Base-by-base conservation (phyloP, 768 basidiomycete genomes). In the Amanita thiersii region DNA sequence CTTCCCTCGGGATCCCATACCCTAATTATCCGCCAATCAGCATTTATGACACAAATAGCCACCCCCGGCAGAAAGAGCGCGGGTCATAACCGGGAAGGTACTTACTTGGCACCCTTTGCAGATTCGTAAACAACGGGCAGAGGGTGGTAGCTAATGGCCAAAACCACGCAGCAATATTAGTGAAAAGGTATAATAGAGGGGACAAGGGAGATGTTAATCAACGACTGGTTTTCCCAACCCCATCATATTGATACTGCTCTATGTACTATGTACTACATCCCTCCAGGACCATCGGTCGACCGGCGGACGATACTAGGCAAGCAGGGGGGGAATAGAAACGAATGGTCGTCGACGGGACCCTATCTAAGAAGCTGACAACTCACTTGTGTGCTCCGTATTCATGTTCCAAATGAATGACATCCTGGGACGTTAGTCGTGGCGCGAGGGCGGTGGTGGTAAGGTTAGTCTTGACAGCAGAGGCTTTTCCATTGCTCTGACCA, bases 1-100 rank as follows among this genome's bases (percentile, higher is more conserved):
- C 77, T 82, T 48, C 92, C 93, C 71, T 94, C 92, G 2, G 85
- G 86, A 57, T 96, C 93, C 86, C 88, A 94, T 58, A 91, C 89
- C 54, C 72, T 74, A 51, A 46, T 32, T 39, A 45, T 25, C 45
- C 14, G 35, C 52, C 39, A 47, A 56, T 47, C 48, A 50, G 34
- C 25, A 34, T 25, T 19, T 21, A 30, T 33, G 20, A 32, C 23
- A 17, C 11, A 45, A 23, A 44, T 26, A 1, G 37, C 29, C 26
- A 24, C 23, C 44, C 21, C 32, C 26, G 17, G 33, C 38, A 37
- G 40, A 21, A 39, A 41, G n/a, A 28, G 7, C n/a, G n/a, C 6
- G n/a, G 7, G 44, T 34, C 50, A 48, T 45, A 47, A 49, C 46
- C 58, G 51, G n/a, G n/a, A n/a, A n/a, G n/a, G n/a, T 47, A 69